Conservation (phyloP, 495 filamentous ascomycete genomes). For the Penicillium malachiteum region DNA sequence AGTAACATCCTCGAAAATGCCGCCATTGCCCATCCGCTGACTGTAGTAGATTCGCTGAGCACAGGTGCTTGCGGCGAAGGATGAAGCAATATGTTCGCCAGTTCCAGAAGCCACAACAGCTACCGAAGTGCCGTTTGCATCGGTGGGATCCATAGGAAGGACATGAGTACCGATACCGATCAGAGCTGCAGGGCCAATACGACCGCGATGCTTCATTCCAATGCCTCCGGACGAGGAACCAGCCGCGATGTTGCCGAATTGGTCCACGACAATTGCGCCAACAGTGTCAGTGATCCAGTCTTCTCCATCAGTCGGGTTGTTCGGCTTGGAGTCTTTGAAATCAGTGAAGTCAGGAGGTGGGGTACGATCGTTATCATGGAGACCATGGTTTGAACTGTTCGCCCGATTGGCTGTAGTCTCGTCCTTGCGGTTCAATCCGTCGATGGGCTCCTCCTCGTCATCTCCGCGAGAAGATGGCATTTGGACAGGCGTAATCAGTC, state of each 20-base stretch:
- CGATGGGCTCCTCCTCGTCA: not conserved
- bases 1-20: conserved; percentile 58
- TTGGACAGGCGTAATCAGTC: not conserved
- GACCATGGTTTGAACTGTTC: not conserved
- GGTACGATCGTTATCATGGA: not conserved
- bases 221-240: conserved; percentile 99
- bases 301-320: not conserved
- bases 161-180: conserved; percentile 88
- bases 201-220: conserved; percentile 93
- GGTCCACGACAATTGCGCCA: conserved; percentile 89
- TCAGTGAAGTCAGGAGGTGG: not conserved
- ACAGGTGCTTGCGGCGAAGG: conserved; percentile 75
- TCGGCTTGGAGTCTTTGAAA: no score
- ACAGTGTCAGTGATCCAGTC: conserved; percentile 85
- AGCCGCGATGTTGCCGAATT: conserved; percentile 82
- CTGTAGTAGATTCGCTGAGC: conserved; percentile 72
- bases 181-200: conserved; percentile 87
- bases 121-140: conserved; percentile 60
- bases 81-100: conserved; percentile 95
- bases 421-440: not conserved
- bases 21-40: conserved; percentile 56
- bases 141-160: conserved; percentile 65
- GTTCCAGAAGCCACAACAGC: conserved; percentile 88
- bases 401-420: not conserved
- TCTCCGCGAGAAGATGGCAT: not conserved